Evolutionary conservation across 495 filamentous ascomycete species (phyloP).

Genomic region (Trichodelitschia bisporula): DNA sequence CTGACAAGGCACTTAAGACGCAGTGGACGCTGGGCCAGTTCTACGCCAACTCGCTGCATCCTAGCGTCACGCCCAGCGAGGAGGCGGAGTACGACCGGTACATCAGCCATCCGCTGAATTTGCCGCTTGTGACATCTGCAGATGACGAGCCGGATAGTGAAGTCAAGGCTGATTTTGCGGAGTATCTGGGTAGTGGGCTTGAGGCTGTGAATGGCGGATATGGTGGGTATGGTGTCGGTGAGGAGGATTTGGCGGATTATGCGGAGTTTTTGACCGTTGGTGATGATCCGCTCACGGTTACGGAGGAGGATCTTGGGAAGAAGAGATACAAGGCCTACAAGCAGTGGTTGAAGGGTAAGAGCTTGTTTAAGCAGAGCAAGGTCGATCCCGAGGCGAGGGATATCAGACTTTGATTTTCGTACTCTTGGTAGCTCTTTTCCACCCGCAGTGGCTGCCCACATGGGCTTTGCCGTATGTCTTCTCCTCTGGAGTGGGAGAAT

Average conservation of each 20-base stretch:
- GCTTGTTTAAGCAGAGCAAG: constrained; percentile 63
- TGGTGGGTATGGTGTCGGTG: constrained; percentile 16
- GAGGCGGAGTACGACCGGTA: constrained; percentile 76
- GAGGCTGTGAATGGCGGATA: constrained; percentile 1
- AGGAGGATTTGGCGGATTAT: constrained; percentile 53
- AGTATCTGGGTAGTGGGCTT: constrained; percentile 33
- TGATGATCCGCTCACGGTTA: constrained; percentile 72
- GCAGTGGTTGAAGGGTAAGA: constrained; percentile 84
- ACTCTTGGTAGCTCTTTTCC: too few species aligned
- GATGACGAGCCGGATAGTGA: constrained; percentile 19
- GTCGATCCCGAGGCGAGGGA: constrained; percentile 21
- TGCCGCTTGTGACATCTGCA: constrained; percentile 65
- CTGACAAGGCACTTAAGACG: constrained; percentile 18
- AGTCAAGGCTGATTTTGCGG: constrained; percentile 38
- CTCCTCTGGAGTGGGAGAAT: too few species aligned
- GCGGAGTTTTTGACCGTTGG: constrained; percentile 46
- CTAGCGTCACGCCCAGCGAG: constrained; percentile 46
- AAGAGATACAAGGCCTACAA: constrained; percentile 90
- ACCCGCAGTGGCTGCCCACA: too few species aligned
- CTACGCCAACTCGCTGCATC: constrained; percentile 53
- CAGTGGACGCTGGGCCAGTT: constrained; percentile 79
- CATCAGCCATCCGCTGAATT: constrained; percentile 66
- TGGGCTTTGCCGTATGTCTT: too few species aligned
- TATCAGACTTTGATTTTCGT: too few species aligned
- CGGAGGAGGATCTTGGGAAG: constrained; percentile 57